Evolutionary conservation across 1,284 basidiomycete genomes (phyloP), one percentile per base, ranked within the genome.

Genomic region (Ganoderma multipileum): DNA sequence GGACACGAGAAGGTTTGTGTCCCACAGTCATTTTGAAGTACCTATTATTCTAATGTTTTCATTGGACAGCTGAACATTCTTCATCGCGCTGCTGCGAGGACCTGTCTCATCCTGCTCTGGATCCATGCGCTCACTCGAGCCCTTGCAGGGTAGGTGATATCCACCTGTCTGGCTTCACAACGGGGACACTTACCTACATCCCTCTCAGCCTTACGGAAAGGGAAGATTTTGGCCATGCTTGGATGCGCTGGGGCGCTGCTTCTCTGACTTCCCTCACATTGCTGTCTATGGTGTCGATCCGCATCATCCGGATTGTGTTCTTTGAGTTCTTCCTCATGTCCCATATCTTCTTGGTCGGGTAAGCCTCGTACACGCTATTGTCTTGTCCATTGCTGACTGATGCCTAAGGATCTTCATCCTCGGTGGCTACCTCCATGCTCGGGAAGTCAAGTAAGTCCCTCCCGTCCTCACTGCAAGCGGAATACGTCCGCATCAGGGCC

Each of bases 281-380:
- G 41, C 76, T 85, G 41, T 77, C 79, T 20, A 71, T 84, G 12
- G 73, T 83, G 3, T 84, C 84, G 8, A 70, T 85, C 63, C 77
- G 80, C 39, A 78, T 80, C 18, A 79, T 85, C 62, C 79, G 85
- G 54, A 78, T 78, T 38, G 72, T 75, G 39, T 77, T 81, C 64
- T 86, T 85, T 76, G 85, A 87, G 75, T 80, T 83, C 71, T 87
- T 87, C 80, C 76, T 86, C 23, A 68, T 84, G 58, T 74, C 79
- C n/a, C 85, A 86, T 74, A 83, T 86, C 68, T 67, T 81, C 44
- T 77, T 85, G 47, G 81, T 83, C 54, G 77, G 72, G 81, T 80
- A 69, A 66, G 79, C 67, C 14, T 11, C 60, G 28, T 44, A 26
- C 44, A 47, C 61, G 30, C 33, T 16, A 23, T 38, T 52, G 63